phyloP scores from a whole-genome alignment of 805 yeast species.

The Metschnikowia gruessii region DNA sequence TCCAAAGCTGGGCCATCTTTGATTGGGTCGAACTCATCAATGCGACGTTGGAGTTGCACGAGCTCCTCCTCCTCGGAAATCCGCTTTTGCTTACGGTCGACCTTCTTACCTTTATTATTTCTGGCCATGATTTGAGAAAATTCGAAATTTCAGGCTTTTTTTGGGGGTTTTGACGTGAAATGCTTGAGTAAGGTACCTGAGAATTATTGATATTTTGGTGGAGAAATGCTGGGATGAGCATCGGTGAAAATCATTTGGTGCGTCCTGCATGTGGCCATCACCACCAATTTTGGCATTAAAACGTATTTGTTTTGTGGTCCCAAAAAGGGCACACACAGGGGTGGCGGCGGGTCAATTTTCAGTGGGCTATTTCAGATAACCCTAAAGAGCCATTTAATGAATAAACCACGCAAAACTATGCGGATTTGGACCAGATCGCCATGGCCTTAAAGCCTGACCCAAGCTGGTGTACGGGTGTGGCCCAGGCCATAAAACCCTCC shows the following conservation, averaged over 20 bases:
- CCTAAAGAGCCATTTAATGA: too few species aligned
- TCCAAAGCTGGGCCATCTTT: slow-evolving; percentile 4
- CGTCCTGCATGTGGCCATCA: not conserved
- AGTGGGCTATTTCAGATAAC: too few species aligned
- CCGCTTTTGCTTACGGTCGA: slow-evolving; percentile 23
- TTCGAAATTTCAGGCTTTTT: not conserved
- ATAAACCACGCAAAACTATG: too few species aligned
- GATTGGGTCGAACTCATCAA: slow-evolving; percentile 50
- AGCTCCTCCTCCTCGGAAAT: slow-evolving; percentile 35
- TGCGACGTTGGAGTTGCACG: slow-evolving; percentile 45
- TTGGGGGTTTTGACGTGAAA: not conserved
- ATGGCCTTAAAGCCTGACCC: not conserved
- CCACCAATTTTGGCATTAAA: not conserved
- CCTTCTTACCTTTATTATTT: slow-evolving; percentile 18
- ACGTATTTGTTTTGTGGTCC: not conserved
- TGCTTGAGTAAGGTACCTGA: too few species aligned
- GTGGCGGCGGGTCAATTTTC: too few species aligned
- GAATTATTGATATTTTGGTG: not conserved
- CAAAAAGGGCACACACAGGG: too few species aligned
- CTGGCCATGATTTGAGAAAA: slow-evolving; percentile 12
- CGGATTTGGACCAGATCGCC: too few species aligned
- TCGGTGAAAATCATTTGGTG: slow-evolving; percentile 12
- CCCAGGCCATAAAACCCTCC: too few species aligned
- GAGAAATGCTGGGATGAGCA: slow-evolving; percentile 13
- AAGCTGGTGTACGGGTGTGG: slow-evolving; percentile 13